Evolutionary conservation across 2,329 filamentous ascomycete species (phyloP), one percentile per base, ranked within the genome.

Genomic region (Zymoseptoria crescenta): DNA sequence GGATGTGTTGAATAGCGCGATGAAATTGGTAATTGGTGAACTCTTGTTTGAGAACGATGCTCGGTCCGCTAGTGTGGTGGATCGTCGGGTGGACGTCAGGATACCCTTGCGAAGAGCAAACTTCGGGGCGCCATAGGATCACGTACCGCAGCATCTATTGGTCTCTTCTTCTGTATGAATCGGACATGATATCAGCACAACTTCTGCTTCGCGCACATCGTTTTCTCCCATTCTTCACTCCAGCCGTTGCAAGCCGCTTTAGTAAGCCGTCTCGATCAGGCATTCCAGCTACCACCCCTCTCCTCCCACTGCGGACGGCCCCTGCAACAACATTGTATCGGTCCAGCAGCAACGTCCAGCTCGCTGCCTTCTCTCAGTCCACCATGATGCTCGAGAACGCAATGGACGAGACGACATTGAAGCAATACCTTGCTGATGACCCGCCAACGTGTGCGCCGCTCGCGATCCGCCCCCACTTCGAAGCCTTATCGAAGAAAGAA

Each of bases 391-490:
- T 60, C 56, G 35, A 45, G 16, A 30, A 63, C 30, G 57, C 56
- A 27, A 79, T 80, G 70, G 77, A 79, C 62, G 69, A 72, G 8
- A 70, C 75, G 45, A 73, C 73, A 6, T 72, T 79, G 49, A 77
- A 78, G 73, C 88, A 96, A 72, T 96, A 96, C 74, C 82, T 96
- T 62, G 92, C 94, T 52, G 94, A 99, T 75, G 87, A 87, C 64
- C 94, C 94, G 52, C 94, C 94, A 0, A 88, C 87, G 54, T 85
- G 96, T 58, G 93, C 96, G 60, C 85, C 87, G 53, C 83, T 99
- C 54, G 87, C 91, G 73, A 94, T 97, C 73, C 91, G 91, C 77
- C 89, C 91, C 72, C 93, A 97, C 76, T 99, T 97, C 69, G 88
- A 93, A 57, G 84, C 86, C 41, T 75, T 94, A 62, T 61, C 60